phyloP scores from a whole-genome alignment of 306 rosid genomes.

The Pyrus communis region DNA sequence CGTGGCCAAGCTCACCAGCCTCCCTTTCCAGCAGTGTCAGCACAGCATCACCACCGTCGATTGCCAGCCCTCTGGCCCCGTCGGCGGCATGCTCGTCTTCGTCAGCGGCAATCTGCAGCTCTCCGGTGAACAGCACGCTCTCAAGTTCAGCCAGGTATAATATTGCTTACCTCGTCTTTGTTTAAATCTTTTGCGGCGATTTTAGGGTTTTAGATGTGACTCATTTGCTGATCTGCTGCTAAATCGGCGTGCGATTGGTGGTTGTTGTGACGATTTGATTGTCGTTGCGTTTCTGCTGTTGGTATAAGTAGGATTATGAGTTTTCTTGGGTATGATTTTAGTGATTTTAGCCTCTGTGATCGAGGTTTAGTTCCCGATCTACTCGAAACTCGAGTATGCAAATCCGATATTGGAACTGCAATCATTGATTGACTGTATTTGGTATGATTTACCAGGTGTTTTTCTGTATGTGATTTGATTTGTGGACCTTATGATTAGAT shows the following conservation, averaged over 20 bases:
- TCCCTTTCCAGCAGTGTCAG: conserved; percentile 91
- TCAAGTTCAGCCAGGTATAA: conserved; percentile 85
- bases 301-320: not conserved
- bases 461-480: not conserved
- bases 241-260: not conserved
- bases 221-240: not conserved
- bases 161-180: not conserved
- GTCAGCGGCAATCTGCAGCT: conserved; percentile 93
- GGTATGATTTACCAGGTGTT: not conserved
- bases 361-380: not conserved
- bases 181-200: too few relatives aligned
- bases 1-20: conserved; percentile 66
- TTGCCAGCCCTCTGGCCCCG: conserved; percentile 79
- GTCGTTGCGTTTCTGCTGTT: not conserved
- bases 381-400: not conserved
- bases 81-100: conserved; percentile 79
- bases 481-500: not conserved
- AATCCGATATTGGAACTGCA: not conserved
- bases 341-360: not conserved
- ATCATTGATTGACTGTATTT: not conserved
- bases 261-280: not conserved
- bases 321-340: not conserved
- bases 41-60: conserved; percentile 81
- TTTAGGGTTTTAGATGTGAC: not conserved
- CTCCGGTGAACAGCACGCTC: conserved; percentile 86